Conservation (phyloP, 2,329 filamentous ascomycete genomes). For the Aspergillus luchuensis region DNA sequence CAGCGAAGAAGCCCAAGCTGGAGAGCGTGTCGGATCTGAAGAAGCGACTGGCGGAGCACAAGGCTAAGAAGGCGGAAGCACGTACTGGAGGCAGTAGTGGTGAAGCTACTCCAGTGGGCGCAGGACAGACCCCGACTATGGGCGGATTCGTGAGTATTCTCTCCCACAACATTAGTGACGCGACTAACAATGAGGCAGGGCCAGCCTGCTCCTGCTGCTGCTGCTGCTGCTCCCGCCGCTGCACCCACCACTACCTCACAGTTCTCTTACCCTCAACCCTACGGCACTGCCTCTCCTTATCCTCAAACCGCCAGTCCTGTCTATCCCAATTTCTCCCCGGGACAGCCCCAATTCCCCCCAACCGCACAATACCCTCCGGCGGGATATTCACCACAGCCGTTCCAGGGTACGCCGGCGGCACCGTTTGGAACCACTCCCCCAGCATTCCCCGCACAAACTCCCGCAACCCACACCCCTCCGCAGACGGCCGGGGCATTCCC, state of each 20-base stretch:
- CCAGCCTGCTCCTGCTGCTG: slow-evolving; percentile 43
- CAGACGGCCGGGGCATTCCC: slow-evolving; percentile 41
- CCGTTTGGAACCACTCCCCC: slow-evolving; percentile 46
- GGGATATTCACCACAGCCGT: slow-evolving; percentile 37
- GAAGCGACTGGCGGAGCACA: slow-evolving; percentile 75
- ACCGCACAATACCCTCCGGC: slow-evolving; percentile 35
- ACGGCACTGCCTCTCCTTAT: slow-evolving; percentile 42
- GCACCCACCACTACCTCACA: slow-evolving; percentile 37
- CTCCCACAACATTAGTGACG: slow-evolving; percentile 1
- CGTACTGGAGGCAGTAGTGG: slow-evolving; percentile 59
- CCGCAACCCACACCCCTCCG: slow-evolving; percentile 47
- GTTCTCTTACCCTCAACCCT: slow-evolving; percentile 45
- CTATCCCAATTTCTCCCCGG: slow-evolving; percentile 40
- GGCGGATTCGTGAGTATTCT: slow-evolving; percentile 60
- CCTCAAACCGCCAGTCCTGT: slow-evolving; percentile 43
- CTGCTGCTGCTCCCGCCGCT: slow-evolving; percentile 29
- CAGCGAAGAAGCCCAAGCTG: slow-evolving; percentile 67
- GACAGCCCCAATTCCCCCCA: slow-evolving; percentile 38
- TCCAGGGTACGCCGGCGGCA: slow-evolving; percentile 32
- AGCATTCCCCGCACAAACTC: slow-evolving; percentile 45
- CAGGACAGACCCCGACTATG: slow-evolving; percentile 52
- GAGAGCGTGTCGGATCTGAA: slow-evolving; percentile 78
- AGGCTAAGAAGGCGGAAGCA: slow-evolving; percentile 65
- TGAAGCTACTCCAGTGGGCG: slow-evolving; percentile 58
- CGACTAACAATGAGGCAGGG: slow-evolving; percentile 9